phyloP scores from a whole-genome alignment of 345 rosid genomes.

The Citrus australasica region DNA sequence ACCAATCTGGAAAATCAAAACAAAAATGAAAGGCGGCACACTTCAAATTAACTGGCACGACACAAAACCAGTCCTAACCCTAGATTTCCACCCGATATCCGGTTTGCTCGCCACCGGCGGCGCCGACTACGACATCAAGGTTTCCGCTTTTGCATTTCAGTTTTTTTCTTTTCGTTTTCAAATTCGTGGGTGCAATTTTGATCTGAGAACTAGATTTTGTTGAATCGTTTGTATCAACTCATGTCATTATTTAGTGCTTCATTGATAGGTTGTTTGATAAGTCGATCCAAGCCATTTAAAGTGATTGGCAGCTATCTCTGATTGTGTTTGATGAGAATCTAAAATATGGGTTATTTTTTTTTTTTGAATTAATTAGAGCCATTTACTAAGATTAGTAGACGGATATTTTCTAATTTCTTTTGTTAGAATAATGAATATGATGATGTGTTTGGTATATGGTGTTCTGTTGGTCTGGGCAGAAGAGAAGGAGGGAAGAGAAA shows the following conservation, averaged over 20 bases:
- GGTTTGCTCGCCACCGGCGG: conserved; percentile 97
- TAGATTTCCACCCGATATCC: conserved; percentile 79
- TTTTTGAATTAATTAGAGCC: not conserved
- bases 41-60: conserved; percentile 95
- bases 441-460: no score
- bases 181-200: not conserved
- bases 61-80: conserved; percentile 77
- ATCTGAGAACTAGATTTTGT: not conserved
- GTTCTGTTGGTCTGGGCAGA: not conserved
- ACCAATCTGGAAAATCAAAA: not conserved
- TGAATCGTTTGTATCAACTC: not conserved
- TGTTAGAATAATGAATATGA: not conserved
- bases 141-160: not conserved
- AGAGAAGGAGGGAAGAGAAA: not conserved
- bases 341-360: not conserved
- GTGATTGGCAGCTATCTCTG: not conserved
- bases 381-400: not conserved
- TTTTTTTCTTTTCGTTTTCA: not conserved
- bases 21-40: conserved; percentile 84
- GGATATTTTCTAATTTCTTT: not conserved
- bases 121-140: conserved; percentile 96
- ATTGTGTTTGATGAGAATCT: not conserved
- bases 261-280: not conserved
- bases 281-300: not conserved
- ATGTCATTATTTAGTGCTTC: not conserved